Conservation (phyloP, 176 grass and related monocot genomes). For the Zizania latifolia region DNA sequence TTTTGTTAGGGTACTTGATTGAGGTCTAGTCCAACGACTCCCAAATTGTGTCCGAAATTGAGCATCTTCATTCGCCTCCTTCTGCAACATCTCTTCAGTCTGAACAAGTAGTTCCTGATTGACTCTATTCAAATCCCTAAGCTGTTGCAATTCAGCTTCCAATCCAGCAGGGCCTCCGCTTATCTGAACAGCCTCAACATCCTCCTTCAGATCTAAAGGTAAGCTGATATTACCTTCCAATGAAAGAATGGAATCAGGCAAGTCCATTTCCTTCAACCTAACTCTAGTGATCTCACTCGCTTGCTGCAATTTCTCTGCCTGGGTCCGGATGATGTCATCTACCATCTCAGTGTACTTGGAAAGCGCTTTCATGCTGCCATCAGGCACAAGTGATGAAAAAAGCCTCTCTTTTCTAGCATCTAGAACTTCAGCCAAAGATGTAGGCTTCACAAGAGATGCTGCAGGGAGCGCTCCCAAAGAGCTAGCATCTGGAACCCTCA, state of each 20-base stretch:
- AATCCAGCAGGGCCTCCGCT: conserved; percentile 82
- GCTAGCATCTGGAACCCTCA: conserved; percentile 79
- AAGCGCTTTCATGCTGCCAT: conserved; percentile 92
- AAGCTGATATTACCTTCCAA: conserved; percentile 90
- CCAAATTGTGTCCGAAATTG: conserved; percentile 95
- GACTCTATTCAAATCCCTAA: conserved; percentile 91
- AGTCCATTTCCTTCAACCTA: conserved; percentile 96
- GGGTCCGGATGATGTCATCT: conserved; percentile 84
- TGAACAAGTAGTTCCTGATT: conserved; percentile 93
- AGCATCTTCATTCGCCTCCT: conserved; percentile 84
- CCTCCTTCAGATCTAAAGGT: conserved; percentile 82
- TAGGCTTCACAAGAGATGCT: conserved; percentile 81
- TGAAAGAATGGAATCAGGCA: conserved; percentile 95
- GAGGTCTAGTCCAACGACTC: conserved; percentile 86
- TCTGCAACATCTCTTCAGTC: conserved; percentile 92
- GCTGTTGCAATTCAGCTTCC: conserved; percentile 88
- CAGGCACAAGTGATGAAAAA: conserved; percentile 86
- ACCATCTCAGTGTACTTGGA: conserved; percentile 99
- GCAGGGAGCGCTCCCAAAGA: conserved; percentile 64
- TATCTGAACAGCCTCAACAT: conserved; percentile 94
- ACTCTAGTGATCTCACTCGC: conserved; percentile 94
- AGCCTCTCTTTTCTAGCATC: conserved; percentile 94
- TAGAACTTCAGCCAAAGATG: conserved; percentile 67
- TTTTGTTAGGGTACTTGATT: conserved; percentile 91
- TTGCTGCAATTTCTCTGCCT: conserved; percentile 97